Conservation (phyloP, 1,139 yeast species). For the Sugiyamaella grinbergsii region DNA sequence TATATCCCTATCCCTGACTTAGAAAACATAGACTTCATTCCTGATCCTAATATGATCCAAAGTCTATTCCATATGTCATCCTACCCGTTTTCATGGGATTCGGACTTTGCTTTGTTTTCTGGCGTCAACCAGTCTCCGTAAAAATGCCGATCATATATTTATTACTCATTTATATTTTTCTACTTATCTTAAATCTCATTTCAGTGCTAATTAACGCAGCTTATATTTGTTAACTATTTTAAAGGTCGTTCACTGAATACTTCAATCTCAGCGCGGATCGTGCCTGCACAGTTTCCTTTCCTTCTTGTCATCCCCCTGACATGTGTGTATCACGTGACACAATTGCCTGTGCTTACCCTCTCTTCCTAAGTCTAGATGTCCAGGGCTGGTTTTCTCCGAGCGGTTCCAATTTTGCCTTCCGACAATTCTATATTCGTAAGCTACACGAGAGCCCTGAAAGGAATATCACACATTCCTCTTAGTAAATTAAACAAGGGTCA, state of each 20-base stretch:
- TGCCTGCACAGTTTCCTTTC: too few species aligned
- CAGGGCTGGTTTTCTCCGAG: slow-evolving; percentile 1
- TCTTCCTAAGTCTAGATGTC: not conserved
- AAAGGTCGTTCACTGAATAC: too few species aligned
- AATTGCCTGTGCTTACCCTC: not conserved
- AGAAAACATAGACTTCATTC: slow-evolving; percentile 18
- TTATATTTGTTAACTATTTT: too few species aligned
- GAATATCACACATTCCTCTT: not conserved
- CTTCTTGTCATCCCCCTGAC: too few species aligned
- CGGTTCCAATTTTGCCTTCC: not conserved
- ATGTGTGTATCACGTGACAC: not conserved
- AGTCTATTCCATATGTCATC: slow-evolving; percentile 31
- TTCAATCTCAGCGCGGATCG: too few species aligned
- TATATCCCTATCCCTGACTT: slow-evolving; percentile 9
- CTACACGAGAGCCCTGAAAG: not conserved
- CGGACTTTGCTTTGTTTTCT: slow-evolving; percentile 23
- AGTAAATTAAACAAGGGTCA: too few species aligned
- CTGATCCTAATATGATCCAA: slow-evolving; percentile 28
- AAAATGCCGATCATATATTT: not conserved
- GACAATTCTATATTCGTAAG: not conserved
- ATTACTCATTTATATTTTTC: not conserved
- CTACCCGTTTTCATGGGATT: slow-evolving; percentile 30
- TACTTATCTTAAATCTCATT: too few species aligned
- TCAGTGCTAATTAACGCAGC: too few species aligned
- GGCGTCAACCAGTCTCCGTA: slow-evolving; percentile 13